phyloP scores from a whole-genome alignment of 2,329 filamentous ascomycete genomes.

The Macrophomina pseudophaseolina region DNA sequence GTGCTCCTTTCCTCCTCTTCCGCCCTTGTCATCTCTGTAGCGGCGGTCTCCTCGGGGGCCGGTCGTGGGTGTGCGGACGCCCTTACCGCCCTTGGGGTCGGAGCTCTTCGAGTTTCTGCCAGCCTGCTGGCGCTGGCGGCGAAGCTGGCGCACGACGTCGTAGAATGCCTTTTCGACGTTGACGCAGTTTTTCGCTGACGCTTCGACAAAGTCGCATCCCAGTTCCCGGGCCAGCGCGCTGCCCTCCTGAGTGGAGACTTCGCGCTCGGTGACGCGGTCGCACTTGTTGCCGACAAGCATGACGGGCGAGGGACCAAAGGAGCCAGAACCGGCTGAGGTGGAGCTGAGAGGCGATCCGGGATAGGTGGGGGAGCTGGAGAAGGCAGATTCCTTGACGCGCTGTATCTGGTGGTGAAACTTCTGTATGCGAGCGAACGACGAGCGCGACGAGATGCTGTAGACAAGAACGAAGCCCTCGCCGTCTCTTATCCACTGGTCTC shows the following conservation, averaged over 20 bases:
- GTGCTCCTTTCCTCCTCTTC: conserved; percentile 25
- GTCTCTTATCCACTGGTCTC: conserved; percentile 98
- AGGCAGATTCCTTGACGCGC: conserved; percentile 88
- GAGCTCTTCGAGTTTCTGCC: conserved; percentile 26
- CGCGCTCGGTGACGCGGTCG: conserved; percentile 92
- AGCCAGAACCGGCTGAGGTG: conserved; percentile 57
- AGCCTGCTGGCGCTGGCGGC: conserved; percentile 72
- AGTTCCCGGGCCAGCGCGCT: conserved; percentile 88
- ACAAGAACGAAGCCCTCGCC: conserved; percentile 97
- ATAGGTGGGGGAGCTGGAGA: conserved; percentile 74
- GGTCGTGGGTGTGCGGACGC: conserved; percentile 11
- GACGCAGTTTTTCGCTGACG: conserved; percentile 96
- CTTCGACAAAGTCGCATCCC: conserved; percentile 95
- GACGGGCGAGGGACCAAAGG: conserved; percentile 77
- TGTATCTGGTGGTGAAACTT: conserved; percentile 97
- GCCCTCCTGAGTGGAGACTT: conserved; percentile 96
- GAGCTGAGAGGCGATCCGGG: conserved; percentile 73
- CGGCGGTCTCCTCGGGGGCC: conserved; percentile 19
- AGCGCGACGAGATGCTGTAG: conserved; percentile 97
- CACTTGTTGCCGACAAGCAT: conserved; percentile 99
- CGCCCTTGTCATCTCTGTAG: conserved; percentile 25
- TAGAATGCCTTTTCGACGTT: conserved; percentile 99
- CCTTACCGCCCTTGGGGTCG: conserved; percentile 25
- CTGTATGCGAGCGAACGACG: conserved; percentile 92
- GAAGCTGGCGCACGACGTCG: conserved; percentile 90